Conservation (phyloP, 345 rosid species). For the Lepidium didymum region DNA sequence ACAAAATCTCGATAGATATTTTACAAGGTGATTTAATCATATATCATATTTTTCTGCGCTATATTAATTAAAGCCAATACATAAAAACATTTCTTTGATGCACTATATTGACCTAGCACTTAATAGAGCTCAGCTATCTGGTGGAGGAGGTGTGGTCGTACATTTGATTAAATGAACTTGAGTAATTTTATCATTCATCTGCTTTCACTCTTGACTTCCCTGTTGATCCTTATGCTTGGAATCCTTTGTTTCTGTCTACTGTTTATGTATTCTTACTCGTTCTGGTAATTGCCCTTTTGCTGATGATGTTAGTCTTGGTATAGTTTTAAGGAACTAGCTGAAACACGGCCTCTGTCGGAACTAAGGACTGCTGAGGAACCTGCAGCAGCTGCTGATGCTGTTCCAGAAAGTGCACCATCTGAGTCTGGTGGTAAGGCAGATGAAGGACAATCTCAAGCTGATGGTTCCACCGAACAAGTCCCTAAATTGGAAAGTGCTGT, state of each 20-base stretch:
- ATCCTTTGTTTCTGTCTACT: not conserved
- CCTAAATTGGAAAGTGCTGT: slow-evolving; percentile 59
- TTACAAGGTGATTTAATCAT: slow-evolving; percentile 41
- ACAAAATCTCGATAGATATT: slow-evolving; percentile 77
- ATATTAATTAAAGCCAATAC: too few species aligned
- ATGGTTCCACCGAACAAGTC: slow-evolving; percentile 43
- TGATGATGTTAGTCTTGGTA: slow-evolving; percentile 13
- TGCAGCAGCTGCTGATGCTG: slow-evolving; percentile 29
- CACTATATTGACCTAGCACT: not conserved
- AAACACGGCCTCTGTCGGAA: slow-evolving; percentile 73
- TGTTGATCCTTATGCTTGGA: not conserved
- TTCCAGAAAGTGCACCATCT: slow-evolving; percentile 31
- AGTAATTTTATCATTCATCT: not conserved
- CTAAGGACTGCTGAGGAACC: slow-evolving; percentile 69
- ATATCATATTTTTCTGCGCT: not conserved
- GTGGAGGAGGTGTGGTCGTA: not conserved
- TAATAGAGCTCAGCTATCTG: not conserved
- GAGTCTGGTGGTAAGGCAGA: slow-evolving; percentile 40
- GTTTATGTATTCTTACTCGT: not conserved
- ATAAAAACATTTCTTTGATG: not conserved
- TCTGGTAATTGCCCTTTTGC: not conserved
- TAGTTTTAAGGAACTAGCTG: slow-evolving; percentile 86
- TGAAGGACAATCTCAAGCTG: slow-evolving; percentile 54
- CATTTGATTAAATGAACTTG: not conserved
- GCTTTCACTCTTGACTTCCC: not conserved